phyloP scores from a whole-genome alignment of 2,329 filamentous ascomycete species.

The Talaromyces sp. region DNA sequence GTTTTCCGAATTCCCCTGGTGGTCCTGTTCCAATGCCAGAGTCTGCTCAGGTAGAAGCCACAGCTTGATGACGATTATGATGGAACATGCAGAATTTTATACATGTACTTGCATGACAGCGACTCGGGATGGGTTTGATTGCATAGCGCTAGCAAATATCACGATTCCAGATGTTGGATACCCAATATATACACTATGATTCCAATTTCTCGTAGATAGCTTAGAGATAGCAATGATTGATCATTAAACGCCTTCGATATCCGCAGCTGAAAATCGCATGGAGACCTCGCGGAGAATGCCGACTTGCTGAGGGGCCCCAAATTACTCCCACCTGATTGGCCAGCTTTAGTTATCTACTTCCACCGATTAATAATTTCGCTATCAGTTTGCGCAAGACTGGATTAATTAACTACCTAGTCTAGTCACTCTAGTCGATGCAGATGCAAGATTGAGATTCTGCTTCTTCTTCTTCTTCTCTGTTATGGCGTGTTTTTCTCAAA shows the following conservation, averaged over 20 bases:
- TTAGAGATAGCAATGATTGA: neutral
- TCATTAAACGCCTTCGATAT: neutral
- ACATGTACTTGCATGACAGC: slow-evolving; percentile 5
- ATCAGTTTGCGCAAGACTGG: slow-evolving; percentile 3
- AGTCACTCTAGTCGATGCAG: neutral
- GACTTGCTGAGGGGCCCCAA: neutral
- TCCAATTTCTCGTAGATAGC: neutral
- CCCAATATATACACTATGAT: neutral
- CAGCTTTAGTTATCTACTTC: neutral
- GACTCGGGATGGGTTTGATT: slow-evolving; percentile 5
- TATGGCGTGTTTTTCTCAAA: neutral
- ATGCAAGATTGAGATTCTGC: neutral
- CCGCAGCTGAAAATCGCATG: neutral
- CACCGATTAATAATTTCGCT: neutral
- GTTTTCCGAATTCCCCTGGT: slow-evolving; percentile 70
- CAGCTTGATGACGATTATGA: neutral
- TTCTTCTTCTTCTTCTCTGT: neutral
- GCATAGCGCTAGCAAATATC: slow-evolving; percentile 13
- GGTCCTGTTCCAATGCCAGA: slow-evolving; percentile 64
- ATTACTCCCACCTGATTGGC: neutral
- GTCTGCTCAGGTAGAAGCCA: slow-evolving; percentile 8
- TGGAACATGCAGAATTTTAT: neutral
- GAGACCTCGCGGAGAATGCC: slow-evolving; percentile 2
- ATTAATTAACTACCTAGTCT: neutral
- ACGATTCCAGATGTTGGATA: neutral